Base-by-base conservation (phyloP, 208 protist genomes). In the Leishmania turanica region DNA sequence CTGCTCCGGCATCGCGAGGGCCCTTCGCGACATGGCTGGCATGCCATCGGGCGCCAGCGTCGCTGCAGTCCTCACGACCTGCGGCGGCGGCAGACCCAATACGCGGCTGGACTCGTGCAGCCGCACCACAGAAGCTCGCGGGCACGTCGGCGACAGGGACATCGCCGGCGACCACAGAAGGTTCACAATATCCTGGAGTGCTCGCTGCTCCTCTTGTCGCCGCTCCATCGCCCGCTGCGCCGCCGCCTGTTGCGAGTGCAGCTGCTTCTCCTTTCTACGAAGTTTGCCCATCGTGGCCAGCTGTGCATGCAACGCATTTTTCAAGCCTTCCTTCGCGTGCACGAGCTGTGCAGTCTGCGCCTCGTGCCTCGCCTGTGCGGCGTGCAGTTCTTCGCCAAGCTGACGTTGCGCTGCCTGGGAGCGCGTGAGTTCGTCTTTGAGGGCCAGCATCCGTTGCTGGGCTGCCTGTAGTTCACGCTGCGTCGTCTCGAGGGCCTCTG, bases 321-420 rank as follows among this genome's bases (percentile, higher is more conserved):
- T 85, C 54, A 88, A 70, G 49, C 84, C 51, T 37, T 82, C 83
- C 40, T 85, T 88, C 5, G 79, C 72, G 7, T 75, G n/a, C 7
- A 88, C 66, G 3, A 89, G 85, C 3, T 75, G 45, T 40, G 5
- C 75, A 0, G 78, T 83, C 47, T 71, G 69, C 62, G 75, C 51
- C 53, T 47, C 47, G 7, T 60, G 45, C 40, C 64, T 1, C 49
- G 49, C 31, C 49, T 81, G 73, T 31, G 65, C 37, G 6, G 8
- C 60, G 11, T 37, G 73, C 53, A 88, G n/a, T 31, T 92, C 86
- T 34, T 88, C 89, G 42, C 90, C 76, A n/a, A 90, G 75, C 66
- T 89, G 84, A 58, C 82, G 60, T 34, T 84, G 82, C 11, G 68
- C 47, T 31, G 72, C 64, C 53, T 80, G 71, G 13, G 73, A 65